These are phyloP conservation scores for Astragalus glycyphyllos DNA, from an alignment of 306 rosid genomes.

Conservation along the genomic window DNA sequence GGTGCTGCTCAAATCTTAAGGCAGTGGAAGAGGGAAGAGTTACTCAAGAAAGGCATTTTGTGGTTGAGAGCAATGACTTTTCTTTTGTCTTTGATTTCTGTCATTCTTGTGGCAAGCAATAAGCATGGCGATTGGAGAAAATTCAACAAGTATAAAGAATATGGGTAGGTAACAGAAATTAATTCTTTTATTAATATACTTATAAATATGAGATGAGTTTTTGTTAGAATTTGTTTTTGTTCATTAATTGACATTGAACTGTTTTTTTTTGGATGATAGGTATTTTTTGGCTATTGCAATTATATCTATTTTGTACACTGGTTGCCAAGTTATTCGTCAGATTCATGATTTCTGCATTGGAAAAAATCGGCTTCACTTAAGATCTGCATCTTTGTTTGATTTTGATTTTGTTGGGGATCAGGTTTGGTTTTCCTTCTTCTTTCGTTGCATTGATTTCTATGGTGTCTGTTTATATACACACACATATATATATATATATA, in stretches of 20 bases:
- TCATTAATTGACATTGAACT: neutral
- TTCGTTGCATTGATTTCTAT: neutral
- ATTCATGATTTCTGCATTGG: constrained; percentile 49
- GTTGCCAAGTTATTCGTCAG: constrained; percentile 50
- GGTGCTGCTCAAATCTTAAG: constrained; percentile 15
- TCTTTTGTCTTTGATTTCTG: constrained; percentile 57
- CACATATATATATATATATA: too few species aligned
- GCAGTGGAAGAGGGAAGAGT: constrained; percentile 56
- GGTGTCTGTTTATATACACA: neutral
- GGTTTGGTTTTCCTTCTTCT: constrained; percentile 46
- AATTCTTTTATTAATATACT: neutral
- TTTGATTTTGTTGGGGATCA: constrained; percentile 72
- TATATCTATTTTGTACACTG: constrained; percentile 60
- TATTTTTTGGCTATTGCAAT: constrained; percentile 62
- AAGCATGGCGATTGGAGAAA: constrained; percentile 52
- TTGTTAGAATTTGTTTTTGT: constrained; percentile 26
- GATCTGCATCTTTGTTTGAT: constrained; percentile 35
- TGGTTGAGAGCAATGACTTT: constrained; percentile 55
- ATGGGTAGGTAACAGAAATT: constrained; percentile 37
- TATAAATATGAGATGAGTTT: constrained; percentile 2
- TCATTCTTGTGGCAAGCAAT: constrained; percentile 62
- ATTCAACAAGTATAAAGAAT: constrained; percentile 58
- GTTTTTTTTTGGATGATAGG: constrained; percentile 38
- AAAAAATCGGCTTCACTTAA: constrained; percentile 39
- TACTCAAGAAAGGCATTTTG: constrained; percentile 51